phyloP scores from a whole-genome alignment of 257 asterid genomes.

The Solanum corneliomulleri region DNA sequence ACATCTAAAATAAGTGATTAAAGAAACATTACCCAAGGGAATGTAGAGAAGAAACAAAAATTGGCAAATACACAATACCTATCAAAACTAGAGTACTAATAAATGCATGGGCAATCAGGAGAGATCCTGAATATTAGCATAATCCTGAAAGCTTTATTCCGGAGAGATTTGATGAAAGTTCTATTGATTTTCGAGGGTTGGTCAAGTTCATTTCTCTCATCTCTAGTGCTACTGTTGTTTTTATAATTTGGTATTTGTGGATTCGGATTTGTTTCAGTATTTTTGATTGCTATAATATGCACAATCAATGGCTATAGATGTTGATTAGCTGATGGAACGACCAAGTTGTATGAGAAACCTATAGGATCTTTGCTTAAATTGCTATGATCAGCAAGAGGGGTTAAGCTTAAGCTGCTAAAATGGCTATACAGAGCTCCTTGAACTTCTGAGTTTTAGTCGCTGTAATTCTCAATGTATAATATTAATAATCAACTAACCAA shows the following conservation, averaged over 20 bases:
- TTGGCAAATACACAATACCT: neutral
- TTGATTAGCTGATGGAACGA: too few relatives aligned
- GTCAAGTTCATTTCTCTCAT: too few relatives aligned
- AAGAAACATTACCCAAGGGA: neutral
- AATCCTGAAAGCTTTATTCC: conserved; percentile 3
- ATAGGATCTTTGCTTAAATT: too few relatives aligned
- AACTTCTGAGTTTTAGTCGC: too few relatives aligned
- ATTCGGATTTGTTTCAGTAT: too few relatives aligned
- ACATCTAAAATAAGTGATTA: neutral
- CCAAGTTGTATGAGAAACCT: neutral
- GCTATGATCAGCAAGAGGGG: too few relatives aligned
- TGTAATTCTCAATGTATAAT: too few relatives aligned
- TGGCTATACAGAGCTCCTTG: too few relatives aligned
- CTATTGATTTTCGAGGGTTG: conserved; percentile 8
- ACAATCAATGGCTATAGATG: neutral
- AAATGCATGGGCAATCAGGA: neutral
- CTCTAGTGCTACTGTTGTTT: too few relatives aligned
- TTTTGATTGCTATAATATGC: neutral
- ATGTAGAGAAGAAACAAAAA: neutral
- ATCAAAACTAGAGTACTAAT: neutral
- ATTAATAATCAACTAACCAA: too few relatives aligned
- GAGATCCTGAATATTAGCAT: conserved; percentile 9
- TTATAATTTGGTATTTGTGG: too few relatives aligned
- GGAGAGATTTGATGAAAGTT: conserved; percentile 2
- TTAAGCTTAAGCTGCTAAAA: too few relatives aligned